Evolutionary conservation across 257 asterid genomes (phyloP).

Genomic region (Solanum neorickii): DNA sequence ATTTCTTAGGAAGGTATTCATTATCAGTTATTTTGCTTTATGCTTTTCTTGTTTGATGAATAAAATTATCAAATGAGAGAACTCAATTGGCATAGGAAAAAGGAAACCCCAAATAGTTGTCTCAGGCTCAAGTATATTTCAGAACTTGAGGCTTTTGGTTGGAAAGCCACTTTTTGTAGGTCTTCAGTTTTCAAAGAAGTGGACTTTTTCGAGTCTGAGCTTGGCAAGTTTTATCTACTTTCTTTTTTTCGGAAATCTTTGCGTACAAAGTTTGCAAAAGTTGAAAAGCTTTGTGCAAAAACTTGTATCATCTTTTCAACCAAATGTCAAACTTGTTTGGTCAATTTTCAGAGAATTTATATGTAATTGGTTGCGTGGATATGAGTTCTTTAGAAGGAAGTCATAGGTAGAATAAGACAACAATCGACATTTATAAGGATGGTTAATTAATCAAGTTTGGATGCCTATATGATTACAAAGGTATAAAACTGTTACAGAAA

Average conservation of each 20-base stretch:
- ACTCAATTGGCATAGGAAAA: background rate
- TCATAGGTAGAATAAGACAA: background rate
- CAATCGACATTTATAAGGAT: background rate
- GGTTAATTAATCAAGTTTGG: background rate
- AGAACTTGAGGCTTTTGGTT: background rate
- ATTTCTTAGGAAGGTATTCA: background rate
- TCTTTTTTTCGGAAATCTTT: background rate
- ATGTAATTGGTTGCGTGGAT: background rate
- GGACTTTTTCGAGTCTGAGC: background rate
- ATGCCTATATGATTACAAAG: background rate
- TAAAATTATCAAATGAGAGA: background rate
- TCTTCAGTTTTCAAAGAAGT: background rate
- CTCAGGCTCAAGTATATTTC: background rate
- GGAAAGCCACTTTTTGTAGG: background rate
- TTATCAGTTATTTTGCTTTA: background rate
- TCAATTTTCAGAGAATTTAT: background rate
- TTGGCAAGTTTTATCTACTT: background rate
- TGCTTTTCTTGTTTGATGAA: background rate
- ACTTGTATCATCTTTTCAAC: background rate
- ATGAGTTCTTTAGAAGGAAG: background rate
- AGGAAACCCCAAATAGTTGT: background rate
- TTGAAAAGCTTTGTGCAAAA: background rate
- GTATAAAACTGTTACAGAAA: background rate
- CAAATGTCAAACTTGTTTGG: background rate
- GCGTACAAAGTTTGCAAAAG: background rate